These are phyloP conservation scores for Didymella exigua DNA, from an alignment of 2,329 filamentous ascomycete species.

Conservation along the genomic window DNA sequence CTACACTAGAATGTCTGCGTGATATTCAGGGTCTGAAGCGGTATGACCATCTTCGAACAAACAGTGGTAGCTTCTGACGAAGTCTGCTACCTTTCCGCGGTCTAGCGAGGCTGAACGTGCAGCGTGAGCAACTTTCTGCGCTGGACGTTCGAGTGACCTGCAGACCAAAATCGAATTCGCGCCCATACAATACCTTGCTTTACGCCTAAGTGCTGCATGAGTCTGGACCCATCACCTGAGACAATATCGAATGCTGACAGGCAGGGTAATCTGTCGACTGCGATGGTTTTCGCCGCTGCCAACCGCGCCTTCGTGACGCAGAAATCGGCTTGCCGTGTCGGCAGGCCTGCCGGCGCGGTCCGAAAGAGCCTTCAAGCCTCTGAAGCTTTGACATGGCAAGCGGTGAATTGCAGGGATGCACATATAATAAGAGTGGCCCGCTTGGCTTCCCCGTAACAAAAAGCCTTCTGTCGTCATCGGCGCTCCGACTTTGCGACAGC, in stretches of 20 bases:
- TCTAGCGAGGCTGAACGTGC: constrained; percentile 17
- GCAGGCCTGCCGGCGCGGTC: constrained; percentile 13
- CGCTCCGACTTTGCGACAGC: constrained; percentile 14
- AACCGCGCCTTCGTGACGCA: constrained; percentile 6
- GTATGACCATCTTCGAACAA: constrained; percentile 27
- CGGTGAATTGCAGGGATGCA: not conserved
- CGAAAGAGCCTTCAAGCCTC: constrained; percentile 13
- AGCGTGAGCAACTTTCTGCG: constrained; percentile 33
- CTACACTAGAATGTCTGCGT: constrained; percentile 19
- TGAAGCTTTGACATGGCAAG: constrained; percentile 19
- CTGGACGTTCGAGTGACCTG: constrained; percentile 1
- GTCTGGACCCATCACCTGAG: not conserved
- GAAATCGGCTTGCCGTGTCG: constrained; percentile 9
- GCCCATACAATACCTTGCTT: not conserved
- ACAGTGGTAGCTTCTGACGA: not conserved
- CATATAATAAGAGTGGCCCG: constrained; percentile 5
- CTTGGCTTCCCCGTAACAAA: constrained; percentile 5
- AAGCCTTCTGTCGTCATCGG: constrained; percentile 21
- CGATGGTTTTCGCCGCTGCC: constrained; percentile 5
- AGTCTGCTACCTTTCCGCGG: not conserved
- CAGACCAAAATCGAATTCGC: not conserved
- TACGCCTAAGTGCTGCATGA: not conserved
- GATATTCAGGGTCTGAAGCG: constrained; percentile 29
- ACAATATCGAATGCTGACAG: constrained; percentile 1
- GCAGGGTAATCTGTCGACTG: not conserved